Evolutionary conservation across 2,329 filamentous ascomycete species (phyloP), one percentile per base, ranked within the genome.

Genomic region (Fusarium graminum): DNA sequence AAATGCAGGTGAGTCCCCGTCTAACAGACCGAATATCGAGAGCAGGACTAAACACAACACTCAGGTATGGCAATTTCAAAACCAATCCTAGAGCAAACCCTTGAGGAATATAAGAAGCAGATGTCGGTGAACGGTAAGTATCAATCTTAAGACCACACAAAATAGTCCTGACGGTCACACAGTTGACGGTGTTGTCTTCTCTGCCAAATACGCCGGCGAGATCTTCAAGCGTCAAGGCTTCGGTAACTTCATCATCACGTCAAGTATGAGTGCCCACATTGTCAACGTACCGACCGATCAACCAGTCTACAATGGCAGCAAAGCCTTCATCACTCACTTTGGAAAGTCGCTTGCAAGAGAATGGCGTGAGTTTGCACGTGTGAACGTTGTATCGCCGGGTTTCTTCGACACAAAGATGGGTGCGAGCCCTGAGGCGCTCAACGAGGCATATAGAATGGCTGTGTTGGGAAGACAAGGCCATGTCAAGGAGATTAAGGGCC

Each of bases 401-500:
- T 87, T 84, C 73, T 84, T 87, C 66, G 80, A 85, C 52, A 87
- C 85, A 1, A 68, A 52, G 67, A 84, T 87, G 79, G 82, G 83
- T 0, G 83, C 83, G 1, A 75, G 79, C 16, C 77, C 79, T 0
- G 41, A 56, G 4, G 77, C 78, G 3, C 63, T 81, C 9, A 80
- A 85, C 17, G 83, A 86, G 70, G 81, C 79, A 2, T 78, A 81
- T 42, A 71, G 81, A 1, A 85, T 86, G 83, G 77, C 83, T 1
- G 77, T 79, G 3, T 68, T 85, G 16, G 83, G 86, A 36, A 82
- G 87, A 61, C 83, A 88, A 63, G 87, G 85, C 26, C 83, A 90
- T 70, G 86, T 87, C 5, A 88, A 87, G 79, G 88, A 90, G 79
- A 79, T 90, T 65, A 90, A 89, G 81, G 87, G 86, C 7, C 74